Percentiles rank a stretch among this genome's conserved stretches.
phyloP scores from a whole-genome alignment of 495 filamentous ascomycete species.

The Penicillium longicatenatum region DNA sequence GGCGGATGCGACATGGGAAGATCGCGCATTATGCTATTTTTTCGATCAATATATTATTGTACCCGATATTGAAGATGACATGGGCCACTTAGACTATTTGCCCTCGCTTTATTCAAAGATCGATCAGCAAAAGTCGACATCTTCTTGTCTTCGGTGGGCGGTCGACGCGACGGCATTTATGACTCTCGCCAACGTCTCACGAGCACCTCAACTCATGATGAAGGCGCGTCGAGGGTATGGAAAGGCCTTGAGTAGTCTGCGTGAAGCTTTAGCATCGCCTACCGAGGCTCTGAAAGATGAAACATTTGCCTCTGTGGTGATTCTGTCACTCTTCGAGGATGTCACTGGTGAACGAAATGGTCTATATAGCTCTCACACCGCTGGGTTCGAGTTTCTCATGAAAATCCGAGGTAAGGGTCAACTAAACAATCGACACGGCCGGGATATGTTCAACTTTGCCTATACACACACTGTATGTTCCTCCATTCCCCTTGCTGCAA shows the following conservation, averaged over 20 bases:
- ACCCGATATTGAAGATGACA: constrained; percentile 22
- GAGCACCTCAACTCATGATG: constrained; percentile 31
- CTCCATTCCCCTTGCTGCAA: not conserved
- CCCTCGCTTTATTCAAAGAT: constrained; percentile 38
- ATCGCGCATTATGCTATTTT: constrained; percentile 47
- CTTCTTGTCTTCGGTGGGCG: constrained; percentile 39
- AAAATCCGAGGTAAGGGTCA: constrained; percentile 39
- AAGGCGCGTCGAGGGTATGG: constrained; percentile 41
- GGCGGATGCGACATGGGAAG: constrained; percentile 40
- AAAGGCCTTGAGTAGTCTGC: constrained; percentile 35
- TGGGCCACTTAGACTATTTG: constrained; percentile 40
- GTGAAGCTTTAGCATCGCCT: constrained; percentile 31
- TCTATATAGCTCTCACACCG: constrained; percentile 43
- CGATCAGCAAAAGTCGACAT: constrained; percentile 6
- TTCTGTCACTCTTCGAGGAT: constrained; percentile 46
- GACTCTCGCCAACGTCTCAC: constrained; percentile 35
- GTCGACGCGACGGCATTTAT: constrained; percentile 45
- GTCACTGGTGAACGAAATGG: constrained; percentile 44
- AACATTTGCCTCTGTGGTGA: constrained; percentile 43
- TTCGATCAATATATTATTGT: constrained; percentile 45
- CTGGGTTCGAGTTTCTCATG: constrained; percentile 44
- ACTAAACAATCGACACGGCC: constrained; percentile 34
- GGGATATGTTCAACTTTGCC: constrained; percentile 47
- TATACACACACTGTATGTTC: constrained; percentile 42
- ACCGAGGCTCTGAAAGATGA: constrained; percentile 41